phyloP scores from a whole-genome alignment of 2,329 filamentous ascomycete species.

The Verticillium zaregamsianum region DNA sequence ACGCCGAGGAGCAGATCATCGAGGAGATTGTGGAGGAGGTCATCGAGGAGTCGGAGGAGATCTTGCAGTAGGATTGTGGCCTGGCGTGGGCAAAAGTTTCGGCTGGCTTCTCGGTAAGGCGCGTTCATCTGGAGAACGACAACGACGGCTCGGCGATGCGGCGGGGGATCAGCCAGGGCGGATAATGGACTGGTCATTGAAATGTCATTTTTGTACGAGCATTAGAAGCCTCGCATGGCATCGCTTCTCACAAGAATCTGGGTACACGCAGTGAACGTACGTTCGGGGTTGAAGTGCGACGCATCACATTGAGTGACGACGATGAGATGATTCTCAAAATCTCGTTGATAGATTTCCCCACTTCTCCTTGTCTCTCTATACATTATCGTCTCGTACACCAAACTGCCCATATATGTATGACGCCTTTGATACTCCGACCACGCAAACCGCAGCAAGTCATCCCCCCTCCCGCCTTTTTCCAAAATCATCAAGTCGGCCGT shows the following conservation, averaged over 20 bases:
- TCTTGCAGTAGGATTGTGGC: constrained; percentile 28
- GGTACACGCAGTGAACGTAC: neutral
- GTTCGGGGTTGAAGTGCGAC: neutral
- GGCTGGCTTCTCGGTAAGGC: neutral
- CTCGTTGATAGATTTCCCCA: neutral
- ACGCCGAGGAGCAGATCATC: constrained; percentile 72
- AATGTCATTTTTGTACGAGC: constrained; percentile 2
- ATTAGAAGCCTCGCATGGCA: constrained; percentile 1
- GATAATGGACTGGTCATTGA: constrained; percentile 1
- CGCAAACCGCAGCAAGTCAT: neutral
- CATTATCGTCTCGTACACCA: neutral
- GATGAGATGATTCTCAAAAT: neutral
- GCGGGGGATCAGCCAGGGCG: neutral
- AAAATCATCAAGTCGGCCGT: neutral
- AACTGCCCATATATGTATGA: neutral
- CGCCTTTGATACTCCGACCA: neutral
- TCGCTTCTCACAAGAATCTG: neutral
- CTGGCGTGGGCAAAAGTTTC: neutral
- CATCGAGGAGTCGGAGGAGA: constrained; percentile 80
- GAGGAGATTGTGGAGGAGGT: constrained; percentile 88
- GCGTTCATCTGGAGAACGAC: neutral
- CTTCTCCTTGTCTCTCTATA: neutral
- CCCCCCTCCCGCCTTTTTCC: neutral
- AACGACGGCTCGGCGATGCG: neutral
- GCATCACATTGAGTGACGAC: too few species aligned